Conservation (phyloP, 1,284 basidiomycete species). For the Leccinum pachyderme region DNA sequence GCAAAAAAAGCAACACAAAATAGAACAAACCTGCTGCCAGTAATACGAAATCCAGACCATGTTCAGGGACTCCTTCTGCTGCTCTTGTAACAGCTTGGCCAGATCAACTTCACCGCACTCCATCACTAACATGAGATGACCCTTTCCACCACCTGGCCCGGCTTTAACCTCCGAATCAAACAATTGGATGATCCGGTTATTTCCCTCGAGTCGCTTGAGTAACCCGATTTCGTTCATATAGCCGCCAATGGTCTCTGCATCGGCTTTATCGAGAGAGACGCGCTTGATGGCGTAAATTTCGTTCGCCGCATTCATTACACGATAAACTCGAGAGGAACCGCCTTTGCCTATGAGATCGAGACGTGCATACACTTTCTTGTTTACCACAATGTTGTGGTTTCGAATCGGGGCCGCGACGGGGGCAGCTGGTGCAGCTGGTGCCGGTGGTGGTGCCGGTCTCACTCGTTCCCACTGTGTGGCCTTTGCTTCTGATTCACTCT, state of each 20-base stretch:
- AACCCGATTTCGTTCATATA: conserved; percentile 94
- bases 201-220: conserved; percentile 83
- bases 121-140: conserved; percentile 81
- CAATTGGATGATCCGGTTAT: conserved; percentile 84
- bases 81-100: conserved; percentile 77
- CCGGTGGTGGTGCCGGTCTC: conserved; percentile 26
- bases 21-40: conserved; percentile 81
- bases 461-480: conserved; percentile 23
- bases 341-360: conserved; percentile 89
- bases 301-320: conserved; percentile 75
- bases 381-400: conserved; percentile 44
- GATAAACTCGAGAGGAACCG: conserved; percentile 91
- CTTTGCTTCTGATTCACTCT: conserved; percentile 30
- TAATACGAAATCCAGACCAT: conserved; percentile 92
- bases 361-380: conserved; percentile 78
- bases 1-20: neutral
- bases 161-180: conserved; percentile 81
- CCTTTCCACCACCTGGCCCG: conserved; percentile 62
- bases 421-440: conserved; percentile 13
- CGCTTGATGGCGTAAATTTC: conserved; percentile 87
- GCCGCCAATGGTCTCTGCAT: conserved; percentile 82
- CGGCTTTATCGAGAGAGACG: conserved; percentile 82
- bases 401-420: conserved; percentile 28
- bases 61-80: conserved; percentile 78
- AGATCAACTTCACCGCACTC: conserved; percentile 93